Conservation (phyloP, 345 rosid genomes). For the Bretschneidera sinensis region DNA sequence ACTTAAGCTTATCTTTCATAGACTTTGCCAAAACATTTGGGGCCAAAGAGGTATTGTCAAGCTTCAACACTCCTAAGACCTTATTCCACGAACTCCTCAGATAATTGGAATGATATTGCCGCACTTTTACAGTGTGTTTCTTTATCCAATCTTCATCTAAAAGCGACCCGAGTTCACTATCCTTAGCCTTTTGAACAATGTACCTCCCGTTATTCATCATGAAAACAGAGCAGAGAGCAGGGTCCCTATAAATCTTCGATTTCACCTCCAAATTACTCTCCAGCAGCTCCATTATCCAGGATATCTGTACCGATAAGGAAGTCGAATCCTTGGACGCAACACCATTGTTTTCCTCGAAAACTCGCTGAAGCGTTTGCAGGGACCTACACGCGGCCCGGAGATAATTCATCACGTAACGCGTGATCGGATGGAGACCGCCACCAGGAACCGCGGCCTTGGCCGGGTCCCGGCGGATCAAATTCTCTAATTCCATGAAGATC, state of each 20-base stretch:
- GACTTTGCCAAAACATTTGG: slow-evolving; percentile 35
- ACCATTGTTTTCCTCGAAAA: slow-evolving; percentile 60
- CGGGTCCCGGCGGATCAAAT: slow-evolving; percentile 82
- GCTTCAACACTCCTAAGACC: slow-evolving; percentile 52
- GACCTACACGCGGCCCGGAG: slow-evolving; percentile 81
- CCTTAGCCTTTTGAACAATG: slow-evolving; percentile 77
- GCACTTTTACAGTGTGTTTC: slow-evolving; percentile 70
- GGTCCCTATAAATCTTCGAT: slow-evolving; percentile 66
- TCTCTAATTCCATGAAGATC: slow-evolving; percentile 90
- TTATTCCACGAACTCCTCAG: slow-evolving; percentile 77
- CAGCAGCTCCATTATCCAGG: slow-evolving; percentile 88
- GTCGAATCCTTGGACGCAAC: slow-evolving; percentile 45
- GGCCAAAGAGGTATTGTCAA: slow-evolving; percentile 34
- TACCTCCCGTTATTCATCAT: slow-evolving; percentile 88
- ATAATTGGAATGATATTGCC: slow-evolving; percentile 49
- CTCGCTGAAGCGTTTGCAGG: slow-evolving; percentile 62
- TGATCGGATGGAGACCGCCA: slow-evolving; percentile 83
- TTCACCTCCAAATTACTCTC: slow-evolving; percentile 89
- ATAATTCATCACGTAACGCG: slow-evolving; percentile 88
- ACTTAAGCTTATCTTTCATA: slow-evolving; percentile 59
- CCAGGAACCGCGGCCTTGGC: slow-evolving; percentile 78
- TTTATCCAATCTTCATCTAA: slow-evolving; percentile 83
- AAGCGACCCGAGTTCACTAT: slow-evolving; percentile 59
- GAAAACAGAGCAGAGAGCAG: slow-evolving; percentile 57
- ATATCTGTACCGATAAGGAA: slow-evolving; percentile 63